phyloP scores from a whole-genome alignment of 108 stramenopile genomes.

The Mediolabrus comicus region DNA sequence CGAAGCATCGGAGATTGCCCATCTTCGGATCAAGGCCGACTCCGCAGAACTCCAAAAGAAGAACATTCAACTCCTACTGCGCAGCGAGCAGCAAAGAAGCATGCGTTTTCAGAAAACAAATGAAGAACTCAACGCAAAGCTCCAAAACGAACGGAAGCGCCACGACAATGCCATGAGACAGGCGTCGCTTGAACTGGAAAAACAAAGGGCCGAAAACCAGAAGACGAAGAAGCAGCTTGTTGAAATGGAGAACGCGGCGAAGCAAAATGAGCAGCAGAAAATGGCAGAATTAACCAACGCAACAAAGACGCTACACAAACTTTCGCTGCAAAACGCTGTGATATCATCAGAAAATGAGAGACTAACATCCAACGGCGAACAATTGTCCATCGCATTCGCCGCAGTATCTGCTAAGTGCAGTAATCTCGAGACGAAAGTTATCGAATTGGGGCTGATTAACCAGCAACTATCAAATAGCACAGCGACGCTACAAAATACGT shows the following conservation, averaged over 20 bases:
- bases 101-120: neutral
- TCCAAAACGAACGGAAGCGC: neutral
- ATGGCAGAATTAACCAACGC: neutral
- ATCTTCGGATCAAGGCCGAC: neutral
- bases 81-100: neutral
- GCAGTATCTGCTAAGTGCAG: neutral
- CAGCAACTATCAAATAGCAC: neutral
- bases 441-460: neutral
- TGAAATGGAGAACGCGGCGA: neutral
- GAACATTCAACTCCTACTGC: neutral
- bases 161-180: neutral
- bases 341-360: neutral
- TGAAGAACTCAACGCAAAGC: neutral
- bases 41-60: neutral
- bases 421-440: neutral
- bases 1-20: too few species aligned
- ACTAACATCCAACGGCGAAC: neutral
- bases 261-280: neutral
- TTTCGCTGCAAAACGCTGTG: neutral
- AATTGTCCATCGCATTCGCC: neutral
- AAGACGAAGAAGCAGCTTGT: neutral
- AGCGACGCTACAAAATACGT: neutral
- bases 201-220: neutral
- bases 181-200: neutral
- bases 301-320: neutral